phyloP scores from a whole-genome alignment of 371 early-diverging fungal species.

The Circinella minor region DNA sequence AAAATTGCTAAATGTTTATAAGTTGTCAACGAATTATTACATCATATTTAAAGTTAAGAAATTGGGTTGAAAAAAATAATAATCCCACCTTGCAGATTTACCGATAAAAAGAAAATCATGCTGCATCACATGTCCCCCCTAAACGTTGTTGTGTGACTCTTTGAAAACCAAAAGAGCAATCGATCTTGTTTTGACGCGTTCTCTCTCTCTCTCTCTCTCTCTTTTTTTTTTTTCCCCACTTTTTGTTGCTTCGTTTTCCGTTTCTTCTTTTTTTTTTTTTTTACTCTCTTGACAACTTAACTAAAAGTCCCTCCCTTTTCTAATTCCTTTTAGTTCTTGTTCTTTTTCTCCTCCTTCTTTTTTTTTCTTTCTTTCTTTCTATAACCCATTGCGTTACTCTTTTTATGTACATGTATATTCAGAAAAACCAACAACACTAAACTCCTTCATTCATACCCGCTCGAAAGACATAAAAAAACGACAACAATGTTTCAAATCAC shows the following conservation, averaged over 20 bases:
- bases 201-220: neutral
- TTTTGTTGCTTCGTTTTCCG: neutral
- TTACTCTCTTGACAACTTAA: too few species aligned
- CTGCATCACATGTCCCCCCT: slow-evolving; percentile 4
- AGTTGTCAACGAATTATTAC: too few species aligned
- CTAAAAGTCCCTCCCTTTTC: too few species aligned
- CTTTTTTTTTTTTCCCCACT: neutral
- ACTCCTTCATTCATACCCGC: too few species aligned
- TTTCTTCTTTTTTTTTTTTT: neutral
- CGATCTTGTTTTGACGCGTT: slow-evolving; percentile 3
- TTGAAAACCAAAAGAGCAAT: too few species aligned
- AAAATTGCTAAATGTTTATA: too few species aligned
- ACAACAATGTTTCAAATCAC: slow-evolving; percentile 55
- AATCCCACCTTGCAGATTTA: too few species aligned
- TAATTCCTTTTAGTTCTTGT: neutral
- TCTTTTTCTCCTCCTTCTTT: neutral
- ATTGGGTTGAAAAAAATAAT: too few species aligned
- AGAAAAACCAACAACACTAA: neutral
- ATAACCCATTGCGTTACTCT: neutral
- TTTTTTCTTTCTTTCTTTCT: neutral
- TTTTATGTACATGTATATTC: slow-evolving; percentile 1
- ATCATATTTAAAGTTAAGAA: too few species aligned
- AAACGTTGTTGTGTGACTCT: neutral
- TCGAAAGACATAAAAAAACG: too few species aligned
- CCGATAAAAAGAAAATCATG: neutral